Base-by-base conservation (phyloP, 495 filamentous ascomycete genomes). In the Arthonia radiata region DNA sequence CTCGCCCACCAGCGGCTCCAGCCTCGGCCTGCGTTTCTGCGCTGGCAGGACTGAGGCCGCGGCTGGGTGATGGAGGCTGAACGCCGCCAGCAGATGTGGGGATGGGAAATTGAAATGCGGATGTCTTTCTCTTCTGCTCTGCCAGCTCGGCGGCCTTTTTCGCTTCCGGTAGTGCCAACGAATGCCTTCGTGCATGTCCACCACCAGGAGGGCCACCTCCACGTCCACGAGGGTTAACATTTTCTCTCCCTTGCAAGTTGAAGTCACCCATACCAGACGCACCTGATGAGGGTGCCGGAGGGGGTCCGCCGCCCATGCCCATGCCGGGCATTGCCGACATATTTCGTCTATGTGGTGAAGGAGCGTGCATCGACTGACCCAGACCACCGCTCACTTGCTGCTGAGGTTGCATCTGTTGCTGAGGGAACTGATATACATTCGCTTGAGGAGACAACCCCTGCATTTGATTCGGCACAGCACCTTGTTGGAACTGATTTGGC, bases 91-190 rank as follows among this genome's bases (percentile, higher is more conserved):
- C 50, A 41, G 66, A 60, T n/a, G 60, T 60, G 28, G 86, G 72
- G 23, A 69, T 62, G 26, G 86, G 89, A 46, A 97, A 97, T 46
- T 94, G 89, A 48, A 97, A 97, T 11, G 66, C 75, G 32, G 77
- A 74, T 8, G 82, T 82, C 15, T 79, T 86, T 41, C 83, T 64
- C 53, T 93, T 94, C 51, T 92, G 82, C 52, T 97, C 89, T 24
- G 86, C 86, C 12, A 91, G 48, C 45, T 97, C 86, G 24, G 86
- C 86, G 16, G 89, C 89, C 53, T 91, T 93, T 58, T 91, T 94
- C 15, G 86, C 86, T 48, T 97, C 86, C 3, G 82, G 77, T 30
- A 97, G 52, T 25, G 81, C 89, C 29, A 97, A 62, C 12, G 86
- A 97, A 49, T 97, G 86, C 46, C 86, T 74, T 35, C 86, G 69